Base-by-base conservation (phyloP, 768 basidiomycete species). In the Sarcodon sp. region DNA sequence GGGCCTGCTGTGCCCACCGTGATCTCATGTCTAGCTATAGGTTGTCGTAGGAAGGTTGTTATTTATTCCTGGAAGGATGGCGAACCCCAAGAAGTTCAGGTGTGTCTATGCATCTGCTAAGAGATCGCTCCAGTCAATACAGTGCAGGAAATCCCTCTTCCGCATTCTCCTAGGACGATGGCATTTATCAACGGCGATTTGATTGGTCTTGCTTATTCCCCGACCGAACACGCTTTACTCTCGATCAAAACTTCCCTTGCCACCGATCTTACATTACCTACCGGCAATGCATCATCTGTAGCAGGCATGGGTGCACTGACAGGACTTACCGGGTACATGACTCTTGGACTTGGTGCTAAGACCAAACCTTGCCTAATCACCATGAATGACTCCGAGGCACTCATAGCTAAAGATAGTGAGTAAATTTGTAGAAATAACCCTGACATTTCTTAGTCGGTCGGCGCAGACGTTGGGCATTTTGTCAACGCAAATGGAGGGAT, bases 111-210 rank as follows among this genome's bases (percentile, higher is more conserved):
- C 21, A 54, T 13, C 5, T n/a, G 1, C 21, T 21, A n/a, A 16
- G 33, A 10, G 41, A 16, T 27, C 37, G 34, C 7, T 39, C 49
- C 33, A 13, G 43, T 21, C 43, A 11, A 39, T 16, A 33, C 50
- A 50, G 48, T 16, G 12, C 50, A 93, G 87, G 94, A 98, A 74
- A 67, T 80, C 3, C 57, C 70, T 0, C 69, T 97, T 3, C 87
- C 93, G 10, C 94, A 98, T 60, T 91, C 92, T 7, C 83, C 96
- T n/a, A 77, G 96, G 36, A 71, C 75, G 0, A 80, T 96, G 45
- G 69, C 80, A 2, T 93, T 97, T 60, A 63, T 89, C 45, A 68
- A 78, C 51, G 56, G 73, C 5, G 70, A 79, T 21, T 69, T 69
- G 1, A 69, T 76, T 7, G 83, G 84, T 54, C 79, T 92, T 53